phyloP scores from a whole-genome alignment of 179 eudicot species.

The Beta lomatogona region DNA sequence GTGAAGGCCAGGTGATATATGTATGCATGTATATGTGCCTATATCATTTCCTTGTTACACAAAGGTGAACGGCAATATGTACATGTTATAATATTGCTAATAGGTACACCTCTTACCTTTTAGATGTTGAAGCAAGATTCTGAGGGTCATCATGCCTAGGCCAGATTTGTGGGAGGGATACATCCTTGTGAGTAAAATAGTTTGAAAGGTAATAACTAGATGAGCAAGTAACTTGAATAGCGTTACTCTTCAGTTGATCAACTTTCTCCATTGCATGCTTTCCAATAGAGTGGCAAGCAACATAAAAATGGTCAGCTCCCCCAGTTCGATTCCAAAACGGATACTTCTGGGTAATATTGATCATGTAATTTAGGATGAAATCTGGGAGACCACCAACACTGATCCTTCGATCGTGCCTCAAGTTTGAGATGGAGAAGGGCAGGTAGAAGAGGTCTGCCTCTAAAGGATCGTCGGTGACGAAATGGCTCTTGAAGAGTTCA shows the following conservation, averaged over 20 bases:
- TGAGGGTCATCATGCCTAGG: slow-evolving; percentile 57
- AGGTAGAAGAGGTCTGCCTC: slow-evolving; percentile 76
- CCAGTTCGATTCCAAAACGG: slow-evolving; percentile 81
- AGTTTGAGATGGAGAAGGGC: slow-evolving; percentile 79
- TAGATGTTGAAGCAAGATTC: slow-evolving; percentile 41
- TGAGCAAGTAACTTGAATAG: slow-evolving; percentile 86
- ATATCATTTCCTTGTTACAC: too few relatives aligned
- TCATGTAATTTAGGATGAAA: slow-evolving; percentile 55
- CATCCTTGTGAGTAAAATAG: slow-evolving; percentile 82
- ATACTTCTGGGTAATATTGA: slow-evolving; percentile 45
- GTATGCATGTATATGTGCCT: too few relatives aligned
- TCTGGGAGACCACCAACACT: slow-evolving; percentile 68
- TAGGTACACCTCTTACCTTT: slow-evolving; percentile 42
- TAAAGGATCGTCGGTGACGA: slow-evolving; percentile 63
- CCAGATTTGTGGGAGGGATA: slow-evolving; percentile 88
- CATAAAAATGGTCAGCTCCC: slow-evolving; percentile 88
- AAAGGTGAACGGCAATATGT: too few relatives aligned
- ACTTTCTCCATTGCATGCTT: slow-evolving; percentile 68
- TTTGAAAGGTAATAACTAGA: slow-evolving; percentile 74
- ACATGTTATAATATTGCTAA: too few relatives aligned
- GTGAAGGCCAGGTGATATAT: too few relatives aligned
- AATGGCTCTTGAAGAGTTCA: slow-evolving; percentile 60
- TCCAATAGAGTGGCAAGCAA: slow-evolving; percentile 86
- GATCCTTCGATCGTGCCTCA: slow-evolving; percentile 62
- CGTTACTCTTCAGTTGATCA: slow-evolving; percentile 59